Evolutionary conservation across 768 basidiomycete genomes (phyloP).

Genomic region (Rhodotorula babjevae): DNA sequence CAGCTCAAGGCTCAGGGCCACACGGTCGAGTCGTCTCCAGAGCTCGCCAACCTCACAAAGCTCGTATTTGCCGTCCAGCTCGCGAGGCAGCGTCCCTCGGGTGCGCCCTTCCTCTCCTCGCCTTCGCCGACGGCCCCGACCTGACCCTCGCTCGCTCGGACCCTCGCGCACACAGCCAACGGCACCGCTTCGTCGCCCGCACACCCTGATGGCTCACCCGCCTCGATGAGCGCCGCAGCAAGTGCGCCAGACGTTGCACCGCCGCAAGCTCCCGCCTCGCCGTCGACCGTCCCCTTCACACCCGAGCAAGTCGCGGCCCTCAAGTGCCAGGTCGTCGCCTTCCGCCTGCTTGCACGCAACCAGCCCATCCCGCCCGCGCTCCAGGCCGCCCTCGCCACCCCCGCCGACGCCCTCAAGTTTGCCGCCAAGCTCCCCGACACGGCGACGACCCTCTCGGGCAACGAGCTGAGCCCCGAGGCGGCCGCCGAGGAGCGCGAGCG

Average conservation of each 20-base stretch:
- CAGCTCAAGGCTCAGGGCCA: conserved; percentile 52
- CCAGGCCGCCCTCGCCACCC: conserved; percentile 32
- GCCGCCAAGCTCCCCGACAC: background rate
- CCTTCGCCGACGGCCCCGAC: no score
- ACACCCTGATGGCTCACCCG: conserved; percentile 47
- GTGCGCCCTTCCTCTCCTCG: conserved; percentile 19
- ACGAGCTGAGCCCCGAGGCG: background rate
- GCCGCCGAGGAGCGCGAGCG: background rate
- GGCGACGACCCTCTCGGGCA: background rate
- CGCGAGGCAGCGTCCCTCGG: conserved; percentile 29
- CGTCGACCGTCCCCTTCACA: conserved; percentile 64
- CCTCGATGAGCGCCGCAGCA: conserved; percentile 33
- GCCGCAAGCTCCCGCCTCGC: conserved; percentile 53
- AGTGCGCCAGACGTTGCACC: conserved; percentile 17
- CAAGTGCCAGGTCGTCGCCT: conserved; percentile 41
- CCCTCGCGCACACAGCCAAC: no score
- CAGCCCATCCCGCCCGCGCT: conserved; percentile 40
- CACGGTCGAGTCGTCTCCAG: conserved; percentile 52
- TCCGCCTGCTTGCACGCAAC: conserved; percentile 42
- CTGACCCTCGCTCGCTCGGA: background rate
- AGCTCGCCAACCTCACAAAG: conserved; percentile 51
- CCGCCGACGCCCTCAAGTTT: conserved; percentile 29
- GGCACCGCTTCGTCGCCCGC: background rate
- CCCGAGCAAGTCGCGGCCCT: conserved; percentile 58
- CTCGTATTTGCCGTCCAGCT: conserved; percentile 49